Evolutionary conservation across 2,329 filamentous ascomycete genomes (phyloP).

Genomic region (Diplodia sapinea): DNA sequence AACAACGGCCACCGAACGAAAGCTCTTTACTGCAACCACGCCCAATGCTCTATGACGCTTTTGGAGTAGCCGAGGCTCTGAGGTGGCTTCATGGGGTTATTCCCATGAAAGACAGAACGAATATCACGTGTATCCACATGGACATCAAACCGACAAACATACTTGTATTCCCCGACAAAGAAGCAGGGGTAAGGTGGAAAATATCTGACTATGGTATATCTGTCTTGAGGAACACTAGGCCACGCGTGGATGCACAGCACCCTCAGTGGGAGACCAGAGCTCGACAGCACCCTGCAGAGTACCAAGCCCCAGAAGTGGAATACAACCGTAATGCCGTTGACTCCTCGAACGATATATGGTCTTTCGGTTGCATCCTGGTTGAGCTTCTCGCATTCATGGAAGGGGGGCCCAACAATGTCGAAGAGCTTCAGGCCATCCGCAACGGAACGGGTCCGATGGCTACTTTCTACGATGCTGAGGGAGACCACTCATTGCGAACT

Average conservation of each 20-base stretch:
- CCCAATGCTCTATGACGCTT: neutral
- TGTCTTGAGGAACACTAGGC: neutral
- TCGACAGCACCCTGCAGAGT: neutral
- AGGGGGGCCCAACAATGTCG: neutral
- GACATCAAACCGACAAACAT: conserved; percentile 3
- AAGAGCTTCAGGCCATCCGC: neutral
- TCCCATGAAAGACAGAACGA: neutral
- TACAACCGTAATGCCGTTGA: neutral
- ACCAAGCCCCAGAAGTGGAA: neutral
- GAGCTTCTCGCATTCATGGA: neutral
- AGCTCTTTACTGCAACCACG: neutral
- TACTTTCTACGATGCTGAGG: too few relatives aligned
- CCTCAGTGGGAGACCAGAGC: neutral
- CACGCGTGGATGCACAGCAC: neutral
- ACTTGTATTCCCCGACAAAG: neutral
- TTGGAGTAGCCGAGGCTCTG: neutral
- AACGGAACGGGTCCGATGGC: too few relatives aligned
- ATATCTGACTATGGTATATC: conserved; percentile 14
- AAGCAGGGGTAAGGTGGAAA: neutral
- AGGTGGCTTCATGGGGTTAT: neutral
- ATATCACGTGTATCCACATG: neutral
- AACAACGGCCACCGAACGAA: too few relatives aligned
- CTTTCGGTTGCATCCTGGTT: conserved; percentile 14
- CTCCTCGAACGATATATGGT: conserved; percentile 1
- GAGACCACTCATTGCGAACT: too few relatives aligned